Evolutionary conservation across 2,329 filamentous ascomycete species (phyloP), one percentile per base, ranked within the genome.

Genomic region (Penicillium verrucosum): DNA sequence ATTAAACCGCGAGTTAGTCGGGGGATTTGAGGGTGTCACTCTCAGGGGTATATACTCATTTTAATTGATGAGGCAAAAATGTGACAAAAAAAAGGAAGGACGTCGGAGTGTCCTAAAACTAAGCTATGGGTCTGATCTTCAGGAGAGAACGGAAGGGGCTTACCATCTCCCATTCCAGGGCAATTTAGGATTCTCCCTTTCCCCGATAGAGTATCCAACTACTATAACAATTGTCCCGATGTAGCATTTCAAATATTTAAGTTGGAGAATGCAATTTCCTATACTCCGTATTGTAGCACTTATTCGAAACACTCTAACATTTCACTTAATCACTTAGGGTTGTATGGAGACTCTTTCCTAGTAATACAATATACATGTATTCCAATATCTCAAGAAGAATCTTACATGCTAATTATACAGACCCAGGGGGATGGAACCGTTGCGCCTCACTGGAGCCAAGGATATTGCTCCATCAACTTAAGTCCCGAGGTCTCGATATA

Each of bases 131-230:
- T 59, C 55, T 50, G 65, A 68, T 68, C 65, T 67, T 67, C 65
- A 67, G 65, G 65, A 67, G 66, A 66, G n/a, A 37, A 43, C 52
- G 52, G 54, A 62, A 61, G 61, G 58, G 55, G 61, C 29, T 56
- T 53, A 23, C 45, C 38, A 54, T 54, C 59, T 56, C 53, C 53
- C 57, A 63, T 63, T 60, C 58, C 58, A 55, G 32, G 21, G 46
- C 38, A 52, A 56, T 52, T 46, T 27, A 36, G 23, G 14, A 40
- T 43, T 44, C 27, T 46, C 44, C 51, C 37, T 53, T 50, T 41
- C 34, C 40, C 45, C 41, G 36, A 50, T 46, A 42, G 9, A 46
- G 18, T 16, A 32, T 6, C 27, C 9, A 14, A 3, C 18, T 12
- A 21, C 6, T 14, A 45, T 23, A 14, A 14, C 6, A 45, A 32